phyloP scores from a whole-genome alignment of 2,329 filamentous ascomycete species.

The Mariannaea sp. region DNA sequence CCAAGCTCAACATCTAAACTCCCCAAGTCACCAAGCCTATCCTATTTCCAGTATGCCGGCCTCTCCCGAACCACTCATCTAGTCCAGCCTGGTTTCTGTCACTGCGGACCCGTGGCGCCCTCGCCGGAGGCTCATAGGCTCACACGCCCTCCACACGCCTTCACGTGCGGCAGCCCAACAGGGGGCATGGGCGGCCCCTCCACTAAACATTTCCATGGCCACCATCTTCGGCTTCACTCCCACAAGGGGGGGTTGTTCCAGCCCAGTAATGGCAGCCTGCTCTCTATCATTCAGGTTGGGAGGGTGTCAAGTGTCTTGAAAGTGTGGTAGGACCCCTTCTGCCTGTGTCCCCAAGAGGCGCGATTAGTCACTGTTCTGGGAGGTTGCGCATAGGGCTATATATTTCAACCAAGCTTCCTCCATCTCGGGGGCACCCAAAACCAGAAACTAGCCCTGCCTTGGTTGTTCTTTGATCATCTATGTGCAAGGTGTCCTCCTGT shows the following conservation, averaged over 20 bases:
- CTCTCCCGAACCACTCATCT: slow-evolving; percentile 11
- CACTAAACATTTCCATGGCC: slow-evolving; percentile 35
- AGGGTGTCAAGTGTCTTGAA: slow-evolving; percentile 19
- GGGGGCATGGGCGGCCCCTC: slow-evolving; percentile 28
- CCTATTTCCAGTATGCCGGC: slow-evolving; percentile 25
- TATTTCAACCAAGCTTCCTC: slow-evolving; percentile 6
- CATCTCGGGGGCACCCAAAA: neutral
- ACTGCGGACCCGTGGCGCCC: slow-evolving; percentile 33
- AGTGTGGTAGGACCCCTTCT: slow-evolving; percentile 8
- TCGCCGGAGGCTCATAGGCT: slow-evolving; percentile 29
- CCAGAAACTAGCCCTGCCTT: slow-evolving; percentile 18
- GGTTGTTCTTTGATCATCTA: slow-evolving; percentile 18
- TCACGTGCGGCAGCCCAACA: slow-evolving; percentile 31
- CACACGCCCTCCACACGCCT: slow-evolving; percentile 23
- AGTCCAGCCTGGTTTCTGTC: slow-evolving; percentile 21
- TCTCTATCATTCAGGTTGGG: neutral
- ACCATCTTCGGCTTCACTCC: slow-evolving; percentile 23
- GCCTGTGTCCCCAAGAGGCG: neutral
- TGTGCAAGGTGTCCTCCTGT: slow-evolving; percentile 25
- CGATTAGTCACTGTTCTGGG: neutral
- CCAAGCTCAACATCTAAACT: slow-evolving; percentile 17
- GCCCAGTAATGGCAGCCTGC: neutral
- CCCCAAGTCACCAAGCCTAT: slow-evolving; percentile 40
- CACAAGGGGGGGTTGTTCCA: neutral
- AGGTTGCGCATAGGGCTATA: slow-evolving; percentile 27